Conservation (phyloP, 257 asterid species). For the Salvia splendens region DNA sequence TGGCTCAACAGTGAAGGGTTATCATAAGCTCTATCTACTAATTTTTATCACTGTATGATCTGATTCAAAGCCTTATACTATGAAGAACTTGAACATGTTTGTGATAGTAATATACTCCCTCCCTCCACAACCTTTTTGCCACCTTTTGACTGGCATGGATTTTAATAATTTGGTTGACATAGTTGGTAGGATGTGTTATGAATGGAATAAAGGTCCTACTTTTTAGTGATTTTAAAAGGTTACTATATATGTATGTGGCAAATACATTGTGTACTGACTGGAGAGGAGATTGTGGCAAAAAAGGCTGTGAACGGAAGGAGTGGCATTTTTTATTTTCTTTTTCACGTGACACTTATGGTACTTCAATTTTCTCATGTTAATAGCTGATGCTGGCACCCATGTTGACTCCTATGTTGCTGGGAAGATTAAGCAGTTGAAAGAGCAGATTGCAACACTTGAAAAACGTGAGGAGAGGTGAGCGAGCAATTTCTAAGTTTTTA, state of each 20-base stretch:
- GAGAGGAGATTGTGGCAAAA: too few species aligned
- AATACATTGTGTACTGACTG: too few species aligned
- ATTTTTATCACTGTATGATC: too few species aligned
- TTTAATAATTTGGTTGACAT: too few species aligned
- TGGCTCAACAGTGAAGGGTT: slow-evolving; percentile 7
- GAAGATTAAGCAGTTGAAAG: slow-evolving; percentile 85
- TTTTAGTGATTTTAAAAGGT: too few species aligned
- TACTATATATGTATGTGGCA: too few species aligned
- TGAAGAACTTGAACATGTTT: slow-evolving; percentile 1
- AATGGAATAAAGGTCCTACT: too few species aligned
- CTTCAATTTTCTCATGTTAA: slow-evolving; percentile 31
- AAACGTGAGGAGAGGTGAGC: slow-evolving; percentile 96
- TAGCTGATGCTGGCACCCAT: slow-evolving; percentile 85
- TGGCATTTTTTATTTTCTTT: slow-evolving; percentile 23
- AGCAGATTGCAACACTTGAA: slow-evolving; percentile 94
- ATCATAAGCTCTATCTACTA: slow-evolving; percentile 21
- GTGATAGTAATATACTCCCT: slow-evolving; percentile 16
- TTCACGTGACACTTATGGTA: slow-evolving; percentile 1
- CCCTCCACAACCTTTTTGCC: too few species aligned
- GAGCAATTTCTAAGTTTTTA: slow-evolving; percentile 19
- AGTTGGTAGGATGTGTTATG: too few species aligned
- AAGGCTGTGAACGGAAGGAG: too few species aligned
- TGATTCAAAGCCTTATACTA: slow-evolving; percentile 10
- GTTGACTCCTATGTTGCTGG: slow-evolving; percentile 91
- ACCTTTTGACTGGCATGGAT: too few species aligned